phyloP scores from a whole-genome alignment of 768 basidiomycete species.

The Lentinula sp. region DNA sequence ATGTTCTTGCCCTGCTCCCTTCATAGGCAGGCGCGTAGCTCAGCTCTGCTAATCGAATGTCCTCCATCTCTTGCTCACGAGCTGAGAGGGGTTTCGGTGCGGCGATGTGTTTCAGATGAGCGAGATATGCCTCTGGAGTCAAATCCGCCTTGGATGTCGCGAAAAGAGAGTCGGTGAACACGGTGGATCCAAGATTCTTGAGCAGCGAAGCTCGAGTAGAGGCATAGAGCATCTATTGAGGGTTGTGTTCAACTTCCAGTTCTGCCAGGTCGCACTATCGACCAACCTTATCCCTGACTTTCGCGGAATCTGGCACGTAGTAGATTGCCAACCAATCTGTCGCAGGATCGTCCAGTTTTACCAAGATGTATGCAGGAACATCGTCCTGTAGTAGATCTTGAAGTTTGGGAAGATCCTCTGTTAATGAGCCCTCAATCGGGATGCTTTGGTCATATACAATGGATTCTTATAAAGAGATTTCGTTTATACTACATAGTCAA shows the following conservation, averaged over 20 bases:
- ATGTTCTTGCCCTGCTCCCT: slow-evolving; percentile 49
- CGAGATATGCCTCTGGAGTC: slow-evolving; percentile 62
- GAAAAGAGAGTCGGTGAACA: slow-evolving; percentile 71
- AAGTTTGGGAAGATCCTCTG: slow-evolving; percentile 55
- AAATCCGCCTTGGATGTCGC: slow-evolving; percentile 69
- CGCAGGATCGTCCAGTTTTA: slow-evolving; percentile 51
- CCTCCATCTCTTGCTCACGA: slow-evolving; percentile 76
- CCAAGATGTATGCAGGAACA: slow-evolving; percentile 71
- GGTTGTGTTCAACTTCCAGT: background rate
- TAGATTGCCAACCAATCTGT: slow-evolving; percentile 68
- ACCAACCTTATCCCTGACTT: slow-evolving; percentile 73
- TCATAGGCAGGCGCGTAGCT: slow-evolving; percentile 46
- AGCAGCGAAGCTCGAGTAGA: slow-evolving; percentile 66
- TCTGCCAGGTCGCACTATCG: background rate
- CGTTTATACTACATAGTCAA: background rate
- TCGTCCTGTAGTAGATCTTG: slow-evolving; percentile 52
- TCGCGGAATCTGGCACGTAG: slow-evolving; percentile 81
- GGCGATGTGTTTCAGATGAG: slow-evolving; percentile 62
- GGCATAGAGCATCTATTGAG: slow-evolving; percentile 78
- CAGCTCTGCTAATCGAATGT: slow-evolving; percentile 73
- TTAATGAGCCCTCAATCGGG: slow-evolving; percentile 42
- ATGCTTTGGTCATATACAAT: slow-evolving; percentile 57
- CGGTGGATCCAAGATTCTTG: slow-evolving; percentile 66
- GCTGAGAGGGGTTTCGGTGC: slow-evolving; percentile 81
- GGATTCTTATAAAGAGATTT: slow-evolving; percentile 40